phyloP scores from a whole-genome alignment of 2,329 filamentous ascomycete genomes.

The Westerdykella ornata region DNA sequence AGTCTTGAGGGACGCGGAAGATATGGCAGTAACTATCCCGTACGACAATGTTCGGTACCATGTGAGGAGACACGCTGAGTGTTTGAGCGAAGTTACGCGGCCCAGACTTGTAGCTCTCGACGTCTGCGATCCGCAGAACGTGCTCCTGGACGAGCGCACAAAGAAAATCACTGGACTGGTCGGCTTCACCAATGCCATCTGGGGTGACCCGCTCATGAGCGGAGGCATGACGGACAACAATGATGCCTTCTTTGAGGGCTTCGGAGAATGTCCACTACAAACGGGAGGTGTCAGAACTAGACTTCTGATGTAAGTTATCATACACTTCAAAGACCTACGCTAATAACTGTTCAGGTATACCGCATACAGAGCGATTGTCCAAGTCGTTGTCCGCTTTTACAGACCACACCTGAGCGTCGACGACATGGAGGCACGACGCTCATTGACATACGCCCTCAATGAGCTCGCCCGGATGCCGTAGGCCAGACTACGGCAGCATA shows the following conservation, averaged over 20 bases:
- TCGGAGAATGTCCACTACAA: conserved; percentile 33
- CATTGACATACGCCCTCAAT: conserved; percentile 37
- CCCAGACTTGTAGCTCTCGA: conserved; percentile 49
- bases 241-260: conserved; percentile 40
- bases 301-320: conserved; percentile 37
- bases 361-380: conserved; percentile 39
- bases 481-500: neutral
- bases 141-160: conserved; percentile 46
- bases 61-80: conserved; percentile 39
- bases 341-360: conserved; percentile 35
- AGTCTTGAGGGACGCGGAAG: conserved; percentile 52
- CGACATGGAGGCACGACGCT: conserved; percentile 41
- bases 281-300: conserved; percentile 30
- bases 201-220: conserved; percentile 52
- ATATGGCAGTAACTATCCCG: conserved; percentile 52
- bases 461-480: conserved; percentile 27
- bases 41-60: conserved; percentile 50
- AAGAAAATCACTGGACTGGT: conserved; percentile 46
- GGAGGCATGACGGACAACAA: conserved; percentile 39
- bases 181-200: conserved; percentile 49
- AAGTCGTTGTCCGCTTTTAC: conserved; percentile 42
- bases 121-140: conserved; percentile 44
- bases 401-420: conserved; percentile 36
- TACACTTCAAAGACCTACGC: neutral
- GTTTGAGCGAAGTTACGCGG: conserved; percentile 46